These are phyloP conservation scores for Flaveria linearis DNA, from an alignment of 129 eudicot genomes.

Conservation along the genomic window DNA sequence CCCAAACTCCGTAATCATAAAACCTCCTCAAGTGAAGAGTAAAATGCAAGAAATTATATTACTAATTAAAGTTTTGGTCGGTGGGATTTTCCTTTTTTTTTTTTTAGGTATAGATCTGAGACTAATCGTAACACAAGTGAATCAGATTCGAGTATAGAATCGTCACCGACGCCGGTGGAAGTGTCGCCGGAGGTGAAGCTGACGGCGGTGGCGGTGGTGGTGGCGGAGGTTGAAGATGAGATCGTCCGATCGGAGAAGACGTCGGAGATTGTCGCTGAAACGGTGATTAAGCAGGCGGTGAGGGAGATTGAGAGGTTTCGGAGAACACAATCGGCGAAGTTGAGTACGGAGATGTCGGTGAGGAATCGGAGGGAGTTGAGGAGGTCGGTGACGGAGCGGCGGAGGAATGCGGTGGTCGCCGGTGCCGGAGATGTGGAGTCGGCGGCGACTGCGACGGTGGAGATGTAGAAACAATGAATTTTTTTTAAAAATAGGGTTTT, in stretches of 20 bases:
- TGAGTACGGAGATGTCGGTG: slow-evolving; percentile 40
- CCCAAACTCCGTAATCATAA: too few relatives aligned
- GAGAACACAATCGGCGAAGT: slow-evolving; percentile 59
- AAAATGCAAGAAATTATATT: too few relatives aligned
- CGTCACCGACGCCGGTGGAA: slow-evolving; percentile 5
- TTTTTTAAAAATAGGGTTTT: too few relatives aligned
- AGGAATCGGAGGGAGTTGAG: slow-evolving; percentile 40
- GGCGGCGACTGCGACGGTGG: not conserved
- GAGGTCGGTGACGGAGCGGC: slow-evolving; percentile 54
- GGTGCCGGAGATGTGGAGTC: not conserved
- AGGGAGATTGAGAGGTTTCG: slow-evolving; percentile 49
- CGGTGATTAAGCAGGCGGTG: slow-evolving; percentile 48
- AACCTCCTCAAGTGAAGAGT: too few relatives aligned
- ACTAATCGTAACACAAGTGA: slow-evolving; percentile 11
- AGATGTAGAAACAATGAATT: too few relatives aligned
- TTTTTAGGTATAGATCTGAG: slow-evolving; percentile 8
- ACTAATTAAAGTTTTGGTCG: too few relatives aligned
- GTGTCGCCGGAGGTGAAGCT: slow-evolving; percentile 5
- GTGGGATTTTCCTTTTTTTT: too few relatives aligned
- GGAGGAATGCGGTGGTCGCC: not conserved
- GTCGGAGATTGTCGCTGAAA: slow-evolving; percentile 24
- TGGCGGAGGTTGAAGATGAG: slow-evolving; percentile 34
- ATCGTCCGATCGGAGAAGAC: slow-evolving; percentile 20
- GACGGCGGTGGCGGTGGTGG: not conserved
- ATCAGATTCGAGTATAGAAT: not conserved